phyloP scores from a whole-genome alignment of 2,329 filamentous ascomycete species.

The Claviceps cyperi region DNA sequence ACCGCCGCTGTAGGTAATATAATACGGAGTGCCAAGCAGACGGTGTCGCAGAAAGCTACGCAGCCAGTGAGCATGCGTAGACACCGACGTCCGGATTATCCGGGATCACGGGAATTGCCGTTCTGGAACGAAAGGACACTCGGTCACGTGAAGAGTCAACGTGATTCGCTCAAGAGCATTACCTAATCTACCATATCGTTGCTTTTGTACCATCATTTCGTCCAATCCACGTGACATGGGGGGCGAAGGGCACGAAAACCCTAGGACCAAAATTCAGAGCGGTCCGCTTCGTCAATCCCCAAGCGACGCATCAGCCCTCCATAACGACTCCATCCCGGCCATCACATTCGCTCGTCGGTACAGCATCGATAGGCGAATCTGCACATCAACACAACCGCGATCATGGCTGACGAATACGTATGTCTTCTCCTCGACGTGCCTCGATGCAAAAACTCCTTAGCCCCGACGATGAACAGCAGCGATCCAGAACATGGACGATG shows the following conservation, averaged over 20 bases:
- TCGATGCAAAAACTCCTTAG: conserved; percentile 13
- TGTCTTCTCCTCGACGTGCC: conserved; percentile 28
- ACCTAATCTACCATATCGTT: not conserved
- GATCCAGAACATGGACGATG: not conserved
- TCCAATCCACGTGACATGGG: conserved; percentile 16
- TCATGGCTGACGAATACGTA: conserved; percentile 90
- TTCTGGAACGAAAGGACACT: not conserved
- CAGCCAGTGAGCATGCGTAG: too few relatives aligned
- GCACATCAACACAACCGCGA: conserved; percentile 31
- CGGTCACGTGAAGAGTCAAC: not conserved
- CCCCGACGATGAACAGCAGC: conserved; percentile 9
- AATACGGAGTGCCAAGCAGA: not conserved
- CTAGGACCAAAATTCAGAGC: conserved; percentile 22
- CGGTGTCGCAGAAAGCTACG: not conserved
- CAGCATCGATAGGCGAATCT: conserved; percentile 30
- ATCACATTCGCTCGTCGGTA: conserved; percentile 29
- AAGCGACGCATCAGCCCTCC: conserved; percentile 16
- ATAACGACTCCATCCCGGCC: conserved; percentile 23
- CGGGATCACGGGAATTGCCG: too few relatives aligned
- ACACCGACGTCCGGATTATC: too few relatives aligned
- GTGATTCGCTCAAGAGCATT: too few relatives aligned
- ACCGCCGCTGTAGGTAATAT: too few relatives aligned
- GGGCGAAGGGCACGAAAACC: conserved; percentile 27
- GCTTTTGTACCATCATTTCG: not conserved
- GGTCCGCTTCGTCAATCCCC: conserved; percentile 14